Percentiles rank a stretch among this genome's conserved stretches.
Conservation (phyloP, 768 basidiomycete genomes). For the Tylopilus sp. region DNA sequence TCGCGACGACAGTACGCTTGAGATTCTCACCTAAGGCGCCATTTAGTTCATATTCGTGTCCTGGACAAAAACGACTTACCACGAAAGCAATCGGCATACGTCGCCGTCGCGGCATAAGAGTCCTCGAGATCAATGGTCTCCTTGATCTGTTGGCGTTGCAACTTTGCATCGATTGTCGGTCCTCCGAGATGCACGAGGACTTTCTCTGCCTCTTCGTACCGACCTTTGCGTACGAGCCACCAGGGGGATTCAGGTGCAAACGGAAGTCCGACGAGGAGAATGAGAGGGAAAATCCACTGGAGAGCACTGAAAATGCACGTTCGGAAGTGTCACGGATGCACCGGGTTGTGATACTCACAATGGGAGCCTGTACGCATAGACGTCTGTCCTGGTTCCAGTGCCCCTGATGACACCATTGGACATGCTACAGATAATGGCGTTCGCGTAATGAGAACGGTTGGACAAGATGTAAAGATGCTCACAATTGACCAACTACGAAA, state of each 20-base stretch:
- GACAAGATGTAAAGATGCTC: not conserved
- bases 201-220: not conserved
- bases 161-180: slow-evolving; percentile 22
- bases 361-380: slow-evolving; percentile 25
- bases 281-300: slow-evolving; percentile 33
- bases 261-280: slow-evolving; percentile 29
- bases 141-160: slow-evolving; percentile 20
- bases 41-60: too few species aligned
- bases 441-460: not conserved
- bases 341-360: slow-evolving; percentile 15
- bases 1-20: slow-evolving; percentile 26
- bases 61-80: slow-evolving; percentile 14
- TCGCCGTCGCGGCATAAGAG: slow-evolving; percentile 23
- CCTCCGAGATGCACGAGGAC: slow-evolving; percentile 18
- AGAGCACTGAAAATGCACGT: slow-evolving; percentile 17
- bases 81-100: slow-evolving; percentile 32
- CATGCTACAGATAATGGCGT: slow-evolving; percentile 8
- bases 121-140: too few species aligned
- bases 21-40: slow-evolving; percentile 23
- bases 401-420: slow-evolving; percentile 25
- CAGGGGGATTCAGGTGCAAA: slow-evolving; percentile 27
- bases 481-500: slow-evolving; percentile 24
- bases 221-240: too few species aligned
- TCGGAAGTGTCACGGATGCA: not conserved
- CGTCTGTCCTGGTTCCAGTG: slow-evolving; percentile 19